phyloP scores from a whole-genome alignment of 768 basidiomycete species.

The Trametes coccinea region DNA sequence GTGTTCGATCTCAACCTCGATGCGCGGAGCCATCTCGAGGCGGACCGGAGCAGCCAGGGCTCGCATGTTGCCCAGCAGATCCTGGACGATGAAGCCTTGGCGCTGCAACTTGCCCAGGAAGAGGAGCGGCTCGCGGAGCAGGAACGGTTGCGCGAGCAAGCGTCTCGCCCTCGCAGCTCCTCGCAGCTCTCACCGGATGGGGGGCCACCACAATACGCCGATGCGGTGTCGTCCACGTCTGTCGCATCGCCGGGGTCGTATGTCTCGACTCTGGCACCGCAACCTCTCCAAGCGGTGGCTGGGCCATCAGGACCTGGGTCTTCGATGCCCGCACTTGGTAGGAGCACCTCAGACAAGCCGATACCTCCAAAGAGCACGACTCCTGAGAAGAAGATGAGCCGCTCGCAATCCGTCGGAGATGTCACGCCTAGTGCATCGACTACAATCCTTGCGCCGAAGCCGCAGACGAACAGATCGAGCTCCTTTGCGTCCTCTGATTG shows the following conservation, averaged over 20 bases:
- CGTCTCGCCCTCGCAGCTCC: background rate
- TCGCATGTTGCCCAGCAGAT: conserved; percentile 22
- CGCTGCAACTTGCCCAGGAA: conserved; percentile 40
- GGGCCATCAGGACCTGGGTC: background rate
- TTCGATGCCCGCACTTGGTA: background rate
- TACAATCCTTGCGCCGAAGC: background rate
- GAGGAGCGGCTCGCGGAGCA: conserved; percentile 36
- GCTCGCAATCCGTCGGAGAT: conserved; percentile 17
- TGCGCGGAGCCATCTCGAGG: background rate
- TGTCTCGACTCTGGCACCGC: background rate
- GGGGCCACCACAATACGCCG: conserved; percentile 19
- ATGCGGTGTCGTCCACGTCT: conserved; percentile 8
- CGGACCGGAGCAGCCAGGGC: background rate
- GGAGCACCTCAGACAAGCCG: conserved; percentile 20
- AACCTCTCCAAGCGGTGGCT: background rate
- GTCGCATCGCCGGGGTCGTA: background rate
- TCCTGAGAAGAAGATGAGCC: conserved; percentile 1
- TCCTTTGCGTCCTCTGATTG: conserved; percentile 7
- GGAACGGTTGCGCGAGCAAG: conserved; percentile 36
- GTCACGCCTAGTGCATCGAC: background rate
- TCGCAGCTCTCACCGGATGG: background rate
- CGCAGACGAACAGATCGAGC: background rate
- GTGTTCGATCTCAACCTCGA: background rate
- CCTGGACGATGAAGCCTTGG: conserved; percentile 46
- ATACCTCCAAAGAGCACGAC: conserved; percentile 2